These are phyloP conservation scores for Geosmithia flava DNA, from an alignment of 2,329 filamentous ascomycete genomes.

Conservation along the genomic window DNA sequence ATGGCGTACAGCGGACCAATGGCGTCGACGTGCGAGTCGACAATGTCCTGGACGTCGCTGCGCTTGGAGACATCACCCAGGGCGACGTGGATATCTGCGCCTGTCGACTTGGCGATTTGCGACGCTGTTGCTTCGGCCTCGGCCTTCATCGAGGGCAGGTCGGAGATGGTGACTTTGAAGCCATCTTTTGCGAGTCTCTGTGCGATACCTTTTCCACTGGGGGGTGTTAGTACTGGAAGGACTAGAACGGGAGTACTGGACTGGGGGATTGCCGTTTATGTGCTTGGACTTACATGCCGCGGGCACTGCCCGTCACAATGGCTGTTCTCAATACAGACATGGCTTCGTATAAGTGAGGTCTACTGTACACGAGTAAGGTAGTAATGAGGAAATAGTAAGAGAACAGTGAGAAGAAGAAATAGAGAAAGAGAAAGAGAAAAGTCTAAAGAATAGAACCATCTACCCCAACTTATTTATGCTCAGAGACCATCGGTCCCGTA, in stretches of 20 bases:
- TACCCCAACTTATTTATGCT: too few relatives aligned
- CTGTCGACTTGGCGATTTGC: constrained; percentile 34
- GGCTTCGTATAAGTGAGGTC: too few relatives aligned
- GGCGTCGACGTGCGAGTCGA: constrained; percentile 35
- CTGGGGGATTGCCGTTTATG: neutral
- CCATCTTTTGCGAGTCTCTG: constrained; percentile 51
- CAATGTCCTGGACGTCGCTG: constrained; percentile 34
- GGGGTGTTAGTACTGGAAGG: neutral
- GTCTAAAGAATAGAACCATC: too few relatives aligned
- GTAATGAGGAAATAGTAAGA: too few relatives aligned
- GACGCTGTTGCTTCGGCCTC: constrained; percentile 38
- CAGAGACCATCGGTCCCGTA: too few relatives aligned
- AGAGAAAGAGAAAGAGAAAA: too few relatives aligned
- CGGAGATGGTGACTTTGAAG: constrained; percentile 46
- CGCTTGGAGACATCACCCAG: constrained; percentile 49
- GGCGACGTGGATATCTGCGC: constrained; percentile 38
- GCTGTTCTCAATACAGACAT: neutral
- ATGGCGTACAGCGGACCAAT: constrained; percentile 36
- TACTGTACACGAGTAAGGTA: too few relatives aligned
- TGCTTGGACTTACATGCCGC: neutral
- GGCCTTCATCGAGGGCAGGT: constrained; percentile 6
- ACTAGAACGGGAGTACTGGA: too few relatives aligned
- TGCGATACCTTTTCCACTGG: constrained; percentile 48
- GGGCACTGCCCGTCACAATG: neutral
- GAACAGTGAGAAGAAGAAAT: too few relatives aligned